Evolutionary conservation across 1,139 yeast genomes (phyloP), one percentile per base, ranked within the genome.

Genomic region (Protomyces inouyei): DNA sequence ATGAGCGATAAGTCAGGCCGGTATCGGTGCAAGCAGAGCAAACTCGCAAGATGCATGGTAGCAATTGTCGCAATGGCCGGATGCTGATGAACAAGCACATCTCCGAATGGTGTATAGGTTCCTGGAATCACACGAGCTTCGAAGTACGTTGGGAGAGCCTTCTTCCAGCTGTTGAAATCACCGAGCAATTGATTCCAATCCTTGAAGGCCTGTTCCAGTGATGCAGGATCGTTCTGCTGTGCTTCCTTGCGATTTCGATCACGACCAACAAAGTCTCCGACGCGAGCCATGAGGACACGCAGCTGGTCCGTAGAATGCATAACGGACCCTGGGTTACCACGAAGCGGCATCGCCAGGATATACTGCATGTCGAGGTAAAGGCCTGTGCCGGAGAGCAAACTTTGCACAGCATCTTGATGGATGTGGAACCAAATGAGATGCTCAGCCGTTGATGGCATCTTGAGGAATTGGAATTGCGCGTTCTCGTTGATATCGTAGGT

Each of bases 341-440:
- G 64, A 3, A 55, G 35, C 16, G 59, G 55, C 28, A 52, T 52
- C 48, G 51, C 32, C 23, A 43, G 35, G 23, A 54, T 37, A 45
- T 54, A 60, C 32, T 60, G 54, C 53, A 46, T 32, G 9, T 45
- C 55, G 12, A 60, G 55, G 5, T 52, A 37, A 23, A 60, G 54
- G n/a, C 59, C 59, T 9, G 35, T 46, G 38, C 64, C 64, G 10
- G 59, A 46, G 38, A 60, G 12, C 6, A 60, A 18, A 18, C 53
- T 40, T 36, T 60, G 59, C 3, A 54, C 54, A 32, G 55, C 37
- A 45, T 60, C 64, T 23, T 54, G 59, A 32, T 55, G 64, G 32
- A 60, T 54, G 59, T 60, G 51, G 28, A 53, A 55, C 64, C 64
- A 60, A 48, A 60, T 48, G 52, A 60, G 55, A 25, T 60, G 59